phyloP scores from a whole-genome alignment of 768 basidiomycete species.

The Suillus placidus region DNA sequence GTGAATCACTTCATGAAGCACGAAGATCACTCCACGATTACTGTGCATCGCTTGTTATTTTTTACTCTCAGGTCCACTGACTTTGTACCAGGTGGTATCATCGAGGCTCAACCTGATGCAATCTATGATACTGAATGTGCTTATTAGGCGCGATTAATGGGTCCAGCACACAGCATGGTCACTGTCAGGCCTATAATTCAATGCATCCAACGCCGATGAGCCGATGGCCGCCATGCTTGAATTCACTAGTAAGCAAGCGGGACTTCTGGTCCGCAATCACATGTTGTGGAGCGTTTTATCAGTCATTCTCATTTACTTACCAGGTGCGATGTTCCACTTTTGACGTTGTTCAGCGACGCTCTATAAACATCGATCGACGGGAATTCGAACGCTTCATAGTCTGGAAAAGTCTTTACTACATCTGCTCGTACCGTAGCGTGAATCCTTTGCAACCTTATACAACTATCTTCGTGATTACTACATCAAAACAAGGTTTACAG shows the following conservation, averaged over 20 bases:
- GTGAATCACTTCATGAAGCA: neutral
- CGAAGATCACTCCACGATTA: neutral
- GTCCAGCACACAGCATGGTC: neutral
- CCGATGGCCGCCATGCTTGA: neutral
- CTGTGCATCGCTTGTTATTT: neutral
- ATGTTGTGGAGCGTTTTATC: neutral
- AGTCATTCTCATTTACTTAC: neutral
- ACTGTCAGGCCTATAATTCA: neutral
- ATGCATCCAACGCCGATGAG: neutral
- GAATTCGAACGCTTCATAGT: neutral
- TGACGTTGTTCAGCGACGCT: neutral
- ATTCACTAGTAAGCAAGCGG: neutral
- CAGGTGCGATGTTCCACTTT: neutral
- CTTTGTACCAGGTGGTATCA: too few species aligned
- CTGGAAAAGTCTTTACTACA: neutral
- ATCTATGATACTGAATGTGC: too few species aligned
- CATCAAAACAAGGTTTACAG: constrained; percentile 3
- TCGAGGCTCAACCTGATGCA: too few species aligned
- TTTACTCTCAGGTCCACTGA: too few species aligned
- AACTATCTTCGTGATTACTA: neutral
- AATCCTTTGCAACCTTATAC: constrained; percentile 5
- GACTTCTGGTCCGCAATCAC: neutral
- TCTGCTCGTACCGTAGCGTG: neutral
- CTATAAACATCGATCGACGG: neutral
- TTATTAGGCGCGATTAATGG: neutral